Evolutionary conservation across 1,284 basidiomycete genomes (phyloP), one percentile per base, ranked within the genome.

Genomic region (Pulchroboletus neoregius): DNA sequence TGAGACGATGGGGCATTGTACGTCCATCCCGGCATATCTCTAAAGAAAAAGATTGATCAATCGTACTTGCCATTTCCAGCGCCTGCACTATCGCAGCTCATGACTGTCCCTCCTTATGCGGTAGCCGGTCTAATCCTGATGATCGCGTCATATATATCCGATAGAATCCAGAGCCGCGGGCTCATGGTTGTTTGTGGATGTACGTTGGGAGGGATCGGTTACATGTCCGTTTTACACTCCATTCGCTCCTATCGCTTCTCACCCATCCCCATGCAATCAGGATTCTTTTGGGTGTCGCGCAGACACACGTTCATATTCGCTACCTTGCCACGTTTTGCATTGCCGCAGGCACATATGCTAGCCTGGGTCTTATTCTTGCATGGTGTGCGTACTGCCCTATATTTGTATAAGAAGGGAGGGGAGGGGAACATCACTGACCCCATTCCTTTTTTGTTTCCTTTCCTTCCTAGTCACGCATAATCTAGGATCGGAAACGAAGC

Each of bases 21-120:
- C 31, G 68, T 65, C 27, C 11, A 3, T 31, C 9, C n/a, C 3
- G 2, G 6, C 5, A 18, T 22, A 12, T 42, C 24, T 38, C 15
- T 15, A 24, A 15, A 12, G 10, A 13, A 15, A 33, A 12, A 38
- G 16, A 20, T 43, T 47, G 15, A 49, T 26, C 38, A 41, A 24
- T 22, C 11, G 1, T 5, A 15, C 49, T 13, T 41, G 24, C 4
- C 23, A 13, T 39, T 36, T 28, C 11, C 48, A 79, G 79, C 71
- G 15, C 64, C 71, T 43, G 79, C 78, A 0, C 58, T 71, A 15
- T 80, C 84, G 0, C 84, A 88, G 53, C 61, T 88, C 5, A 69
- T 87, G 55, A 87, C 90, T 0, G 88, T 93, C 6, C 91, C 91
- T 3, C 89, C 90, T 13, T 91, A 91, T 57, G 86, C 80, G 3